Percentiles rank a stretch among this genome's conserved stretches.
These are phyloP conservation scores for Aspergillus floridensis DNA, from an alignment of 2,329 filamentous ascomycete genomes.

Conservation along the genomic window DNA sequence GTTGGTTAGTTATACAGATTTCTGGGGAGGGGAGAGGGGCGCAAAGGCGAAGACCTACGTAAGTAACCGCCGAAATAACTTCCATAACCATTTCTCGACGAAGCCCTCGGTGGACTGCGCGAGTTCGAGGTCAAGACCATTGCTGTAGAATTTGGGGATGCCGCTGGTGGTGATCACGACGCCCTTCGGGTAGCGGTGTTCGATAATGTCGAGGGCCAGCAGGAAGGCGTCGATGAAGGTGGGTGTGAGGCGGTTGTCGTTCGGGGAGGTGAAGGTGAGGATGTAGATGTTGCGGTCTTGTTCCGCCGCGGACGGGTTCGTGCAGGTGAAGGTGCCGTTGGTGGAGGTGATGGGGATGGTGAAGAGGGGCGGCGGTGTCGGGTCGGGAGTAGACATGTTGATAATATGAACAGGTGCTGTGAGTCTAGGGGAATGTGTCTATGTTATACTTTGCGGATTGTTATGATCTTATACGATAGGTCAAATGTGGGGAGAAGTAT, in stretches of 20 bases:
- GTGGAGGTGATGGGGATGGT: constrained; percentile 55
- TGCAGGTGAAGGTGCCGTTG: constrained; percentile 62
- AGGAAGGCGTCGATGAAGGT: constrained; percentile 66
- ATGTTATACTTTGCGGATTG: too few species aligned
- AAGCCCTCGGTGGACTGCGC: constrained; percentile 61
- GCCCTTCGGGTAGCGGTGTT: constrained; percentile 65
- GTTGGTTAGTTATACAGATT: background rate
- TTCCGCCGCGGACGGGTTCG: constrained; percentile 52
- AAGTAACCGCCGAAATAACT: constrained; percentile 63
- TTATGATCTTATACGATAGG: too few species aligned
- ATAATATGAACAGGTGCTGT: too few species aligned
- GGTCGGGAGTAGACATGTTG: background rate
- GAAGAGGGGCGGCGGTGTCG: constrained; percentile 48
- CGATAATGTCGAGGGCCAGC: constrained; percentile 71
- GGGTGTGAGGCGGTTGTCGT: constrained; percentile 73
- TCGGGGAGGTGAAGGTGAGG: constrained; percentile 66
- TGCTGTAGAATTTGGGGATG: constrained; percentile 77
- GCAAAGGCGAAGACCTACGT: constrained; percentile 43
- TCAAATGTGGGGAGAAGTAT: too few species aligned
- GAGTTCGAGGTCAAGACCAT: constrained; percentile 74
- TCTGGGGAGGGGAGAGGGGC: background rate
- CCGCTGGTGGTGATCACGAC: constrained; percentile 74
- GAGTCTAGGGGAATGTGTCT: too few species aligned
- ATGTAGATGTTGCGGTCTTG: constrained; percentile 59
- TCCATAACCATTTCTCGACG: constrained; percentile 60